Conservation (phyloP, 768 basidiomycete species). For the Tulasnella sp. region DNA sequence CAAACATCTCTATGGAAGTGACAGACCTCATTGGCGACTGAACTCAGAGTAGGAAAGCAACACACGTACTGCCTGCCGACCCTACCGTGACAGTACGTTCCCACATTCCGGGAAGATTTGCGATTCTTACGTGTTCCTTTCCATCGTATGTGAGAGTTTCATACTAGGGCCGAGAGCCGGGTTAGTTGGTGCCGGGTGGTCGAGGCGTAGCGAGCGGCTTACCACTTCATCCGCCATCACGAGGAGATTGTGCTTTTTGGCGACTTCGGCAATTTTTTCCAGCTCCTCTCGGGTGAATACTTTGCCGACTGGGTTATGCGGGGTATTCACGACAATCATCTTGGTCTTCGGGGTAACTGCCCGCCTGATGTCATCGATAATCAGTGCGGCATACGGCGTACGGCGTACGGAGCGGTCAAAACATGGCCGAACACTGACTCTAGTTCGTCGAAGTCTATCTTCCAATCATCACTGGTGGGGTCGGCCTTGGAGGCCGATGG, state of each 20-base stretch:
- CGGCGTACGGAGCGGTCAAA: neutral
- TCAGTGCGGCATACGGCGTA: neutral
- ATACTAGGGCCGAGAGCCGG: slow-evolving; percentile 52
- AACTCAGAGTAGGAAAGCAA: neutral
- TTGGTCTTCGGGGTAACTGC: slow-evolving; percentile 86
- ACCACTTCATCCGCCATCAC: slow-evolving; percentile 97
- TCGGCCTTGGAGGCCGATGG: slow-evolving; percentile 44
- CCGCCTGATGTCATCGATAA: slow-evolving; percentile 36
- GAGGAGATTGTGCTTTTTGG: slow-evolving; percentile 85
- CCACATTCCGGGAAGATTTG: slow-evolving; percentile 97
- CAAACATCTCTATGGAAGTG: slow-evolving; percentile 68
- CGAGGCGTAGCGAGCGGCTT: slow-evolving; percentile 30
- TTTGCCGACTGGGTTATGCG: slow-evolving; percentile 98
- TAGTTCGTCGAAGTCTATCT: slow-evolving; percentile 80
- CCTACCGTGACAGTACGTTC: slow-evolving; percentile 93
- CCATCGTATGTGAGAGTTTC: slow-evolving; percentile 86
- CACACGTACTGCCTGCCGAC: slow-evolving; percentile 79
- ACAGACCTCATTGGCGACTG: neutral
- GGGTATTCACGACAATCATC: slow-evolving; percentile 92
- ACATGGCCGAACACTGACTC: slow-evolving; percentile 40
- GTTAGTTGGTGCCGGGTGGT: neutral
- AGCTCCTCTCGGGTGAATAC: slow-evolving; percentile 83
- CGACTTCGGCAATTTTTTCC: slow-evolving; percentile 73
- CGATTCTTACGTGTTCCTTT: slow-evolving; percentile 85
- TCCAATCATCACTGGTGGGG: slow-evolving; percentile 73